Evolutionary conservation across 1,284 basidiomycete species (phyloP).

Genomic region (Uromyces viciae-fabae): DNA sequence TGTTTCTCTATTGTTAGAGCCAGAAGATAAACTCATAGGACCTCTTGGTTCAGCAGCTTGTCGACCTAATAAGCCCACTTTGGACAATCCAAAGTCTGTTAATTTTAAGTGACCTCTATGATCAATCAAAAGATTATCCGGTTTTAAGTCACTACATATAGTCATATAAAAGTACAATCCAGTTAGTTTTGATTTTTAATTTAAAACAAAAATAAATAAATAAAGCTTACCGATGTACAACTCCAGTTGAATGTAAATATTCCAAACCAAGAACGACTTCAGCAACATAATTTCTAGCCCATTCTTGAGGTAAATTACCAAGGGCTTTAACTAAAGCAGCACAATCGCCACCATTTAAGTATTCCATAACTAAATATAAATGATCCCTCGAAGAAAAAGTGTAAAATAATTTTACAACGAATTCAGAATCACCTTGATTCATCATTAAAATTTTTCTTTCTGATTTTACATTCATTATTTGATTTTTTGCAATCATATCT

Average conservation of each 20-base stretch:
- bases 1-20: slow-evolving; percentile 53
- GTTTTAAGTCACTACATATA: slow-evolving; percentile 80
- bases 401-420: slow-evolving; percentile 61
- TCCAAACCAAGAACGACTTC: slow-evolving; percentile 93
- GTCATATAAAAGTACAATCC: slow-evolving; percentile 15
- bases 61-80: slow-evolving; percentile 92
- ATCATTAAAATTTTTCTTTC: slow-evolving; percentile 99
- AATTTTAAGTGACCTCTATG: slow-evolving; percentile 92
- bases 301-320: slow-evolving; percentile 89
- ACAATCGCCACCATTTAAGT: slow-evolving; percentile 86
- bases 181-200: slow-evolving; percentile 25
- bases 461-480: slow-evolving; percentile 99
- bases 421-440: slow-evolving; percentile 99
- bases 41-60: slow-evolving; percentile 70
- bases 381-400: slow-evolving; percentile 58
- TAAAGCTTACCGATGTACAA: slow-evolving; percentile 86
- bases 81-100: slow-evolving; percentile 94
- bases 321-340: slow-evolving; percentile 91
- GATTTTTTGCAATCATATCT: slow-evolving; percentile 99
- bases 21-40: slow-evolving; percentile 59
- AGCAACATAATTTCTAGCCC: slow-evolving; percentile 92
- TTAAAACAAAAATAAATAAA: not conserved
- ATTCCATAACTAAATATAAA: slow-evolving; percentile 59
- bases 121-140: slow-evolving; percentile 95
- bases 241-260: slow-evolving; percentile 85